These are phyloP conservation scores for Botrytis elliptica DNA, from an alignment of 2,329 filamentous ascomycete genomes.

Conservation along the genomic window DNA sequence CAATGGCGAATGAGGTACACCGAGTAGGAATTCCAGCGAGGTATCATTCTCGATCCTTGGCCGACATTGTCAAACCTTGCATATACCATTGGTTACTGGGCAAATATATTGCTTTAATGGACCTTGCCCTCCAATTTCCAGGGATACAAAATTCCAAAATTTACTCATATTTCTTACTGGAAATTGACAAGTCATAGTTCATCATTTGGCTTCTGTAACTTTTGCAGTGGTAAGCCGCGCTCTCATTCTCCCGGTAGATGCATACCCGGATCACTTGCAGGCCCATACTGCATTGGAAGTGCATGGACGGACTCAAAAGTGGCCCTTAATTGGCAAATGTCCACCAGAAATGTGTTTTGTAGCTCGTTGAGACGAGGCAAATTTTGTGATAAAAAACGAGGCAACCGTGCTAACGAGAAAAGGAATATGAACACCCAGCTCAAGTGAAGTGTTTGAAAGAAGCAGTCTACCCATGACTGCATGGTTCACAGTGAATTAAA, in stretches of 20 bases:
- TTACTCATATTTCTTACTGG: neutral
- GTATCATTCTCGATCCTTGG: slow-evolving; percentile 6
- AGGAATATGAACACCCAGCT: slow-evolving; percentile 24
- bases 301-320: slow-evolving; percentile 1
- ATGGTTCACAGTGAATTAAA: neutral
- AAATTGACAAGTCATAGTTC: slow-evolving; percentile 3
- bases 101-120: neutral
- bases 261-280: slow-evolving; percentile 21
- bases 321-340: slow-evolving; percentile 11
- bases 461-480: slow-evolving; percentile 27
- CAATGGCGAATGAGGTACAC: neutral
- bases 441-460: slow-evolving; percentile 24
- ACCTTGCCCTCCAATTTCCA: neutral
- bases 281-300: slow-evolving; percentile 11
- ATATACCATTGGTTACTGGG: neutral
- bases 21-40: slow-evolving; percentile 9
- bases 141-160: neutral
- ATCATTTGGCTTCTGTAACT: slow-evolving; percentile 5
- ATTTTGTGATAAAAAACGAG: slow-evolving; percentile 28
- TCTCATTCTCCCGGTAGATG: slow-evolving; percentile 7
- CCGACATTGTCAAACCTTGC: neutral
- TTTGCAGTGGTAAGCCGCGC: slow-evolving; percentile 12
- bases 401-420: slow-evolving; percentile 30
- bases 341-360: slow-evolving; percentile 21
- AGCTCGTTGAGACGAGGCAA: slow-evolving; percentile 24